Conservation (phyloP, 2,329 filamentous ascomycete genomes). For the Shiraia sp. region DNA sequence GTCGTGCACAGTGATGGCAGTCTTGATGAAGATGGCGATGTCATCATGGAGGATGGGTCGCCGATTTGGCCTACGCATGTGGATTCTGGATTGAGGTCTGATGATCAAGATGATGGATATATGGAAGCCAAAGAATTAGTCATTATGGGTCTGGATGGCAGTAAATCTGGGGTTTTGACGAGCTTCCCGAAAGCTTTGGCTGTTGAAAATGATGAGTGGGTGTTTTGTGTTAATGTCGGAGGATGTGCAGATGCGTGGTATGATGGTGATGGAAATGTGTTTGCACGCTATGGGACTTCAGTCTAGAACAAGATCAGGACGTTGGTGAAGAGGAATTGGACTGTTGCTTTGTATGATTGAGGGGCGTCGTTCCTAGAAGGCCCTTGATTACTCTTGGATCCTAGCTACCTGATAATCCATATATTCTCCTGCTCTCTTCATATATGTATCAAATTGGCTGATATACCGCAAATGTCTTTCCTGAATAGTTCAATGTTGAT, state of each 20-base stretch:
- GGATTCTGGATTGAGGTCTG: not conserved
- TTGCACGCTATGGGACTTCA: slow-evolving; percentile 14
- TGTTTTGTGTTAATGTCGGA: slow-evolving; percentile 31
- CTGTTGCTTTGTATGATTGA: no score
- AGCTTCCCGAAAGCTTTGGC: slow-evolving; percentile 26
- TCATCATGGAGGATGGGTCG: slow-evolving; percentile 14
- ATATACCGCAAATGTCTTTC: no score
- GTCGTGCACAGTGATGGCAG: slow-evolving; percentile 20
- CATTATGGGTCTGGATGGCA: slow-evolving; percentile 25
- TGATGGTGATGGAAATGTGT: slow-evolving; percentile 33
- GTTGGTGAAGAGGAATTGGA: no score
- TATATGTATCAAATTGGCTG: no score
- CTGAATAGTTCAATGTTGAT: no score
- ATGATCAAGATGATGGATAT: slow-evolving; percentile 3
- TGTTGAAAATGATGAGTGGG: slow-evolving; percentile 33
- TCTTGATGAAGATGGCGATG: slow-evolving; percentile 14
- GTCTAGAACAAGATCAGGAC: not conserved
- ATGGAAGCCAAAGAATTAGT: slow-evolving; percentile 4
- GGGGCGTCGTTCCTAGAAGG: no score
- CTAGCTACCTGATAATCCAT: no score
- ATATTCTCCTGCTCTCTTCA: no score
- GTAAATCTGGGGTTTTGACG: slow-evolving; percentile 15
- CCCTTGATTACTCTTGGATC: no score
- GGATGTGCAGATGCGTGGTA: slow-evolving; percentile 34
- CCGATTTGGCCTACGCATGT: not conserved